Conservation (phyloP, 2,329 filamentous ascomycete genomes). For the Fusarium multiceps region DNA sequence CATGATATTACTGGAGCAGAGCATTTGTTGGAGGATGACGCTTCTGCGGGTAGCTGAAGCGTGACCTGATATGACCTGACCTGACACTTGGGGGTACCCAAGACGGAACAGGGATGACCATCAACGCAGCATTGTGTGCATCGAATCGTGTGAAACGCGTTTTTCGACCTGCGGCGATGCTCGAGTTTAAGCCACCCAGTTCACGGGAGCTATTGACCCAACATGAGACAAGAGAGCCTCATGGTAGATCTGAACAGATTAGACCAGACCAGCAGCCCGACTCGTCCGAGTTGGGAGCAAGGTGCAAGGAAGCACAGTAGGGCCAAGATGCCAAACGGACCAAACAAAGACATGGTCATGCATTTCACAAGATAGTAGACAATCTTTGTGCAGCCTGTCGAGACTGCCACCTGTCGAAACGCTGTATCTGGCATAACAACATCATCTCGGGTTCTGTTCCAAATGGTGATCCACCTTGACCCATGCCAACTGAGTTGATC, state of each 20-base stretch:
- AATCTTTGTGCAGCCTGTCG: slow-evolving; percentile 9
- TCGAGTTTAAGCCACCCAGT: slow-evolving; percentile 4
- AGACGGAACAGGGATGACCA: slow-evolving; percentile 12
- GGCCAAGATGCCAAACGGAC: slow-evolving; percentile 19
- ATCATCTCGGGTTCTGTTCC: slow-evolving; percentile 35
- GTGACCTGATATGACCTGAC: slow-evolving; percentile 49
- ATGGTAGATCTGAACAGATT: slow-evolving; percentile 11
- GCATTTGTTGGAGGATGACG: slow-evolving; percentile 37
- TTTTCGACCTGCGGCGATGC: slow-evolving; percentile 5
- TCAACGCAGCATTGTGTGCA: slow-evolving; percentile 3
- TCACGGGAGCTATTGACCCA: slow-evolving; percentile 9
- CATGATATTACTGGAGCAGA: slow-evolving; percentile 36
- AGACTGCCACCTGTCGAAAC: slow-evolving; percentile 37
- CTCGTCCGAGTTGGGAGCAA: slow-evolving; percentile 5
- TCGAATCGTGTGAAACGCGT: slow-evolving; percentile 21
- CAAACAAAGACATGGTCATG: slow-evolving; percentile 14
- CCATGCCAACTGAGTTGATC: slow-evolving; percentile 40
- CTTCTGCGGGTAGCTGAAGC: slow-evolving; percentile 35
- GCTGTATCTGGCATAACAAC: slow-evolving; percentile 36
- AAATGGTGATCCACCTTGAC: slow-evolving; percentile 41
- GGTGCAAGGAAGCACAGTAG: slow-evolving; percentile 7
- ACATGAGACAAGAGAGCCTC: slow-evolving; percentile 32
- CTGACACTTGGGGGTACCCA: slow-evolving; percentile 39
- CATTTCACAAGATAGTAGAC: slow-evolving; percentile 13
- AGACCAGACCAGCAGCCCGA: slow-evolving; percentile 1